Evolutionary conservation across 2,329 filamentous ascomycete species (phyloP).

Genomic region (Exserohilum turcica): DNA sequence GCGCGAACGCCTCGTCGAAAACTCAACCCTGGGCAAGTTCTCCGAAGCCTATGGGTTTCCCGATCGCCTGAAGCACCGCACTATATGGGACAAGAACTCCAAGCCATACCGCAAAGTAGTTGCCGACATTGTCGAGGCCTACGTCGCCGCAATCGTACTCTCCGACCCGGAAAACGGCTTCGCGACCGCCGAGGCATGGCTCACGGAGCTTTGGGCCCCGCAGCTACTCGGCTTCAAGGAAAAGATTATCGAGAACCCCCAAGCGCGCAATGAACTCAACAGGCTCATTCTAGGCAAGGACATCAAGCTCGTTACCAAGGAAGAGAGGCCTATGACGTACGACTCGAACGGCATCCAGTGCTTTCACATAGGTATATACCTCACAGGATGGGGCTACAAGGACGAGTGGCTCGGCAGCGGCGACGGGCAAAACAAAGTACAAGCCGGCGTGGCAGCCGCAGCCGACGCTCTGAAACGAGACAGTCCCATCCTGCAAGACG

Average conservation of each 20-base stretch:
- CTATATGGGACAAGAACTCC: constrained; percentile 35
- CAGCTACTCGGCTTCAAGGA: constrained; percentile 39
- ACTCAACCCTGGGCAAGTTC: constrained; percentile 74
- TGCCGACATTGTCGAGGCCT: constrained; percentile 90
- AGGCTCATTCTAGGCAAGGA: constrained; percentile 40
- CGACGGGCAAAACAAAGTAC: constrained; percentile 68
- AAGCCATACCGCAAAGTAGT: constrained; percentile 67
- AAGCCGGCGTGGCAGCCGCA: constrained; percentile 72
- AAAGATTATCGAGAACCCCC: constrained; percentile 42
- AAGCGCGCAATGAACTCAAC: constrained; percentile 49
- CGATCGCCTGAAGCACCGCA: constrained; percentile 61
- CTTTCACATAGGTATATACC: constrained; percentile 67
- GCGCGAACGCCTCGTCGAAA: constrained; percentile 80
- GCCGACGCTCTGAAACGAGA: constrained; percentile 61
- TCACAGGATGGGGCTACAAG: constrained; percentile 71
- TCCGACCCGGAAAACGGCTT: constrained; percentile 69
- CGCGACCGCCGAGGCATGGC: constrained; percentile 67
- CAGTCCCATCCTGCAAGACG: constrained; percentile 21
- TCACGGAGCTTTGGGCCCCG: constrained; percentile 72
- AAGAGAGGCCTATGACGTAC: constrained; percentile 59
- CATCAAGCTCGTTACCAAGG: constrained; percentile 52
- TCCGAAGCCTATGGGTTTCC: constrained; percentile 73
- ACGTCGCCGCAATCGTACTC: constrained; percentile 77
- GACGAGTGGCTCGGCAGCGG: constrained; percentile 67
- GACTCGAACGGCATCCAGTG: constrained; percentile 58